Percentiles rank a stretch among this genome's conserved stretches.
These are phyloP conservation scores for Cryphonectria parasitica DNA, from an alignment of 2,329 filamentous ascomycete genomes.

Conservation along the genomic window DNA sequence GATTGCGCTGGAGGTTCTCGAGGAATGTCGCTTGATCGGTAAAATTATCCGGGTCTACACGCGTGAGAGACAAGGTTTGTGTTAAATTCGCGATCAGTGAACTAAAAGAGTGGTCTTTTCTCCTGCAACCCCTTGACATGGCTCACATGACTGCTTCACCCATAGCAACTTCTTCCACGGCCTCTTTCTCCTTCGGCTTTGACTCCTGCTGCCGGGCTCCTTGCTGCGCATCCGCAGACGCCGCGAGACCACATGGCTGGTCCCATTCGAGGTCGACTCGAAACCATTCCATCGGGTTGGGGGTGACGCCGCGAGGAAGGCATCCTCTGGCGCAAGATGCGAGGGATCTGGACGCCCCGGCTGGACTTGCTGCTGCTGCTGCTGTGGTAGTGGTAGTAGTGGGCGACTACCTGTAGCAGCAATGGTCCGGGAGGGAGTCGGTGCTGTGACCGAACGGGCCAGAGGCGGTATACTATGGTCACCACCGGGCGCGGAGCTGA, in stretches of 20 bases:
- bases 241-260: constrained; percentile 40
- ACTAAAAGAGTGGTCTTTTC: too few species aligned
- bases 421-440: constrained; percentile 35
- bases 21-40: constrained; percentile 97
- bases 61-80: neutral
- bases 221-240: constrained; percentile 51
- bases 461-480: constrained; percentile 36
- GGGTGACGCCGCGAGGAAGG: constrained; percentile 67
- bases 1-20: constrained; percentile 93
- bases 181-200: constrained; percentile 70
- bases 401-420: neutral
- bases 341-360: constrained; percentile 59
- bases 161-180: constrained; percentile 96
- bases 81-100: neutral
- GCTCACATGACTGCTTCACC: constrained; percentile 91
- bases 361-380: constrained; percentile 7
- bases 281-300: constrained; percentile 55
- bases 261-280: constrained; percentile 34
- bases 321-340: constrained; percentile 83
- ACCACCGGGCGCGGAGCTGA: neutral
- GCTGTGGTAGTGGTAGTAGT: neutral
- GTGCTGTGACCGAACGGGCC: constrained; percentile 47
- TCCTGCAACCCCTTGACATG: neutral
- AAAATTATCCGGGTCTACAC: constrained; percentile 92
- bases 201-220: constrained; percentile 60